These are phyloP conservation scores for Paecilomyces dactylethromorphus DNA, from an alignment of 2,329 filamentous ascomycete genomes.

Conservation along the genomic window DNA sequence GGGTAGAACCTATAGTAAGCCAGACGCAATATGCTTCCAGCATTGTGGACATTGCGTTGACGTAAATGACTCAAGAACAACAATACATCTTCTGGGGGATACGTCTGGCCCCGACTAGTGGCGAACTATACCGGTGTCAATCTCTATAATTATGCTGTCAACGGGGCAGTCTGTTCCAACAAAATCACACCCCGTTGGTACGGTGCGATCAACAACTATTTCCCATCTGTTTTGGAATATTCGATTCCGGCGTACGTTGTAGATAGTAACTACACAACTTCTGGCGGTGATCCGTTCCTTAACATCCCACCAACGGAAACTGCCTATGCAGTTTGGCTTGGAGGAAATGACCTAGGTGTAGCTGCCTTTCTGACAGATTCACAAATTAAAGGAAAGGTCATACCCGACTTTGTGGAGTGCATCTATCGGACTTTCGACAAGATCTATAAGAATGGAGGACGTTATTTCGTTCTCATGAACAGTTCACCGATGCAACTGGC, in stretches of 20 bases:
- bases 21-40: background rate
- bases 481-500: constrained; percentile 59
- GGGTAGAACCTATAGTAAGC: constrained; percentile 40
- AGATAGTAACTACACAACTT: constrained; percentile 16
- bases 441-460: constrained; percentile 59
- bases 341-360: constrained; percentile 69
- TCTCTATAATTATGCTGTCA: constrained; percentile 65
- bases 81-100: constrained; percentile 57
- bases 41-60: background rate
- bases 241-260: constrained; percentile 43
- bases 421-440: constrained; percentile 57
- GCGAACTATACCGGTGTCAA: constrained; percentile 48
- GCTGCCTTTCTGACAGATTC: constrained; percentile 60
- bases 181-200: constrained; percentile 54
- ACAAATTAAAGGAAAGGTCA: constrained; percentile 52
- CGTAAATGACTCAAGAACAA: constrained; percentile 29
- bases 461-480: constrained; percentile 69
- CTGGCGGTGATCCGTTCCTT: constrained; percentile 23
- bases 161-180: constrained; percentile 67
- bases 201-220: constrained; percentile 44
- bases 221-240: constrained; percentile 59
- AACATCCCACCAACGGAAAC: constrained; percentile 50
- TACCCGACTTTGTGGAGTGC: constrained; percentile 62
- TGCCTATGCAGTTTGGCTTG: constrained; percentile 72
- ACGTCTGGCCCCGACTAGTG: constrained; percentile 65